A percentile compares a stretch with the other conserved stretches of the same genome.
Conservation (phyloP, 441 rosid species). For the Populus hybrid region DNA sequence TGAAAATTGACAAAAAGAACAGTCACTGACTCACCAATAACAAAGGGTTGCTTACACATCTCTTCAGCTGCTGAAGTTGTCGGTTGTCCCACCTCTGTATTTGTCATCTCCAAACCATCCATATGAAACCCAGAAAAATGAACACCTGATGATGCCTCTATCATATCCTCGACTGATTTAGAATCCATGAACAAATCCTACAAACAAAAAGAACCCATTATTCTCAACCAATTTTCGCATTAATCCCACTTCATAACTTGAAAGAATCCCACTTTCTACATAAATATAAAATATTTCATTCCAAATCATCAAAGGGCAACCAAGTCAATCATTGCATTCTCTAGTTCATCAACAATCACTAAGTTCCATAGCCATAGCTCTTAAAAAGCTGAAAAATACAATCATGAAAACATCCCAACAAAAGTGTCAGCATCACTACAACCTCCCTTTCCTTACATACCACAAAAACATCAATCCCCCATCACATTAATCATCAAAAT, state of each 20-base stretch:
- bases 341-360: neutral
- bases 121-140: conserved; percentile 94
- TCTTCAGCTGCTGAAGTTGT: conserved; percentile 50
- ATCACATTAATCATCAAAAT: conserved; percentile 5
- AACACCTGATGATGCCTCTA: conserved; percentile 73
- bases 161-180: conserved; percentile 65
- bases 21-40: conserved; percentile 58
- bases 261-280: neutral
- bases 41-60: conserved; percentile 77
- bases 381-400: neutral
- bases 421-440: neutral
- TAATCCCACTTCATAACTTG: neutral
- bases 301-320: conserved; percentile 7
- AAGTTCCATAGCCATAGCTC: conserved; percentile 5
- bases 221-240: neutral
- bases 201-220: conserved; percentile 9
- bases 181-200: conserved; percentile 53
- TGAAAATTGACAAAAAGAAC: neutral
- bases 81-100: conserved; percentile 39
- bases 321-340: conserved; percentile 5
- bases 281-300: neutral
- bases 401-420: neutral
- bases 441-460: neutral
- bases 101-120: conserved; percentile 49
- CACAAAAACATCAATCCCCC: conserved; percentile 7